Conservation (phyloP, 805 yeast genomes). For the Millerozyma miso region DNA sequence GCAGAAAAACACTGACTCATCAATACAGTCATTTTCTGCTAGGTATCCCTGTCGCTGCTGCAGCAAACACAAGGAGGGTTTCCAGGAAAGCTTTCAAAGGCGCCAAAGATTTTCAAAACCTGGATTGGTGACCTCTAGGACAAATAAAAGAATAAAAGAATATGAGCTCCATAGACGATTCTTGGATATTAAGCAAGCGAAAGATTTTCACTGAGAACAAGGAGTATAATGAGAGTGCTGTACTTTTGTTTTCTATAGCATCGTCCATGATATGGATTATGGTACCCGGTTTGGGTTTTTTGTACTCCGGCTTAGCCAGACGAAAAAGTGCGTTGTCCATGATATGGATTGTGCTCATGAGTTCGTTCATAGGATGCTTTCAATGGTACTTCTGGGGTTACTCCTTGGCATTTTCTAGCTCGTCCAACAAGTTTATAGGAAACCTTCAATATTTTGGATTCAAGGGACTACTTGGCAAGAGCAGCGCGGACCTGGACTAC, state of each 20-base stretch:
- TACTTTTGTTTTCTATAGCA: slow-evolving; percentile 50
- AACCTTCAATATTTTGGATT: slow-evolving; percentile 80
- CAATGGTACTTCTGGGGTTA: slow-evolving; percentile 99
- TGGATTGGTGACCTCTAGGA: too few species aligned
- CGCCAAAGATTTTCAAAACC: too few species aligned
- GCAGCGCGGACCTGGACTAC: slow-evolving; percentile 40
- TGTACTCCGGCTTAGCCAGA: slow-evolving; percentile 88
- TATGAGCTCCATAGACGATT: neutral
- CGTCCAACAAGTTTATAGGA: slow-evolving; percentile 84
- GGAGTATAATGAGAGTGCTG: slow-evolving; percentile 22
- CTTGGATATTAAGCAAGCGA: slow-evolving; percentile 21
- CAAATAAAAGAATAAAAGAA: too few species aligned
- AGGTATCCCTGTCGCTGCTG: too few species aligned
- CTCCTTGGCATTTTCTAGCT: slow-evolving; percentile 81
- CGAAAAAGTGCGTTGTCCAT: slow-evolving; percentile 85
- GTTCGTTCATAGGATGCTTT: slow-evolving; percentile 68
- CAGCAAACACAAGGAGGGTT: too few species aligned
- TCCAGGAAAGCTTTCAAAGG: too few species aligned
- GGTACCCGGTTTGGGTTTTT: slow-evolving; percentile 93
- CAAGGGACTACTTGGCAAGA: slow-evolving; percentile 57
- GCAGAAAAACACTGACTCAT: too few species aligned
- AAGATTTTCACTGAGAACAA: slow-evolving; percentile 32
- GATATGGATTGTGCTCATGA: slow-evolving; percentile 75
- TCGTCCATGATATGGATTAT: slow-evolving; percentile 77
- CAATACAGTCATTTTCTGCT: too few species aligned